A percentile compares a stretch with the other conserved stretches of the same genome.
Evolutionary conservation across 1,284 basidiomycete genomes (phyloP).

Genomic region (Bondarzewia mesenterica): DNA sequence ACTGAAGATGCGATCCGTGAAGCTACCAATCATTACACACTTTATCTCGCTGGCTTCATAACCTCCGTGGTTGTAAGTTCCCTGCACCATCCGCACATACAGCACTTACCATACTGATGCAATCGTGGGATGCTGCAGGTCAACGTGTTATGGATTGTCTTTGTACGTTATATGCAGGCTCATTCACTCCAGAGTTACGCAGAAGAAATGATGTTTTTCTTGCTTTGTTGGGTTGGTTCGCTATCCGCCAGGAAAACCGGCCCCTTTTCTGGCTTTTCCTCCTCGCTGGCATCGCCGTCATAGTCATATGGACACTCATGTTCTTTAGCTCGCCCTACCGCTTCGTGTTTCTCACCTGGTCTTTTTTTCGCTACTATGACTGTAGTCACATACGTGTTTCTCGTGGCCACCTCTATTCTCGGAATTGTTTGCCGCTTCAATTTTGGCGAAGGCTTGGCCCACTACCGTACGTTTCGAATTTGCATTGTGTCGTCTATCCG

Average conservation of each 20-base stretch:
- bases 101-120: no score
- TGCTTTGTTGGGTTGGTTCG: background rate
- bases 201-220: background rate
- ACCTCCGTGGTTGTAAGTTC: background rate
- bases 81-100: no score
- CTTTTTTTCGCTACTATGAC: background rate
- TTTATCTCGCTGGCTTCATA: background rate
- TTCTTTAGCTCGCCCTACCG: background rate
- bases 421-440: background rate
- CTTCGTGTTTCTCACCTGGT: background rate
- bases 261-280: background rate
- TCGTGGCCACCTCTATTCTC: background rate
- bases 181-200: no score
- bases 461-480: background rate
- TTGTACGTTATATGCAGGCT: no score
- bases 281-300: background rate
- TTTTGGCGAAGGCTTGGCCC: background rate
- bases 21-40: background rate
- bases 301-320: background rate
- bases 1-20: background rate
- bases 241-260: background rate
- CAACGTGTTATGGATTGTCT: background rate
- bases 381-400: background rate
- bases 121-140: no score
- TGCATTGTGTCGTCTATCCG: background rate